Percentiles rank a stretch among this genome's conserved stretches.
Evolutionary conservation across 2,329 filamentous ascomycete genomes (phyloP).

Genomic region (Lasiodiplodia sp.): DNA sequence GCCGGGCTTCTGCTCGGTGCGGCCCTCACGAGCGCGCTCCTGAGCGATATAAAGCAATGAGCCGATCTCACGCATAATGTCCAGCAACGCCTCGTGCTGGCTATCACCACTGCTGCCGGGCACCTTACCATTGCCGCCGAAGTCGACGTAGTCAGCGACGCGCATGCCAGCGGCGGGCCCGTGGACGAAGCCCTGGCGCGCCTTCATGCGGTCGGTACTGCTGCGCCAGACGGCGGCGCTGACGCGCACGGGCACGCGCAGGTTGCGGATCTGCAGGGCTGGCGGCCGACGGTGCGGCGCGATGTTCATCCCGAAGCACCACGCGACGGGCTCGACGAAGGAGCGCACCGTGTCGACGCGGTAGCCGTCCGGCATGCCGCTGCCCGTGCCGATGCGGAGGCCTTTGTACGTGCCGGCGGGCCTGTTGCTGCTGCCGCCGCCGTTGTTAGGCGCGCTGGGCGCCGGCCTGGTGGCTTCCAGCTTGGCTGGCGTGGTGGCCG

Average conservation of each 20-base stretch:
- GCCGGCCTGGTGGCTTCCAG: constrained; percentile 36
- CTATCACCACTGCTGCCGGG: constrained; percentile 36
- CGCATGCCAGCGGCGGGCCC: constrained; percentile 65
- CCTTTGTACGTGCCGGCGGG: constrained; percentile 60
- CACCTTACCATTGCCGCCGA: constrained; percentile 49
- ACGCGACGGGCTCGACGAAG: constrained; percentile 65
- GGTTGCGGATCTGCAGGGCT: constrained; percentile 55
- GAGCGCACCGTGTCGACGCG: constrained; percentile 63
- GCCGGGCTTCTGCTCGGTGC: constrained; percentile 56
- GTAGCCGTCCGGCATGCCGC: constrained; percentile 65
- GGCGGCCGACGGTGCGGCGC: constrained; percentile 55
- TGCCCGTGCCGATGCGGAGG: constrained; percentile 63
- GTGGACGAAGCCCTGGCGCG: constrained; percentile 63
- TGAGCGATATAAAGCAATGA: constrained; percentile 65
- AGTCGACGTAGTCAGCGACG: constrained; percentile 62
- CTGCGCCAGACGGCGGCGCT: constrained; percentile 61
- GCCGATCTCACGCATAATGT: constrained; percentile 65
- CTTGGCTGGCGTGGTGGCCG: constrained; percentile 9
- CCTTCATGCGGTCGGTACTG: constrained; percentile 60
- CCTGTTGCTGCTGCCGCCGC: constrained; percentile 33
- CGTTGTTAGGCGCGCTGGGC: constrained; percentile 37
- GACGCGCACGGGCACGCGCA: constrained; percentile 65
- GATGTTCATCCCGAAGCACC: constrained; percentile 65
- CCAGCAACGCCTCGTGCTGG: constrained; percentile 51
- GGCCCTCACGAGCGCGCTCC: constrained; percentile 65